Evolutionary conservation across 2,329 filamentous ascomycete genomes (phyloP).

Genomic region (Xylaria digitata): DNA sequence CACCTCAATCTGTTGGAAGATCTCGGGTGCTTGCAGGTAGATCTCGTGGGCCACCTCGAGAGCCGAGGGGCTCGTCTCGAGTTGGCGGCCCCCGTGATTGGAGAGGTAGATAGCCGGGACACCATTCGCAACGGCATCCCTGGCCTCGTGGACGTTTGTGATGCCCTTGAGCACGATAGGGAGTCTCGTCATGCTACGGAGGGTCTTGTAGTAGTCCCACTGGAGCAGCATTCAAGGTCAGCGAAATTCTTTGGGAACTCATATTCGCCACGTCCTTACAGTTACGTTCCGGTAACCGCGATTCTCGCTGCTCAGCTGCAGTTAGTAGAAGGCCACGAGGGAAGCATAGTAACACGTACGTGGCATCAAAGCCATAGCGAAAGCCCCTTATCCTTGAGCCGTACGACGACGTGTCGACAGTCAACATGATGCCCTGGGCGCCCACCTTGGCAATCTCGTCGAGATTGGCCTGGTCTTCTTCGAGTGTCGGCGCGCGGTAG

Average conservation of each 20-base stretch:
- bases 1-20: slow-evolving; percentile 49
- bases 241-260: slow-evolving; percentile 25
- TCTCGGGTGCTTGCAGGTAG: slow-evolving; percentile 44
- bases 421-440: slow-evolving; percentile 40
- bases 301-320: slow-evolving; percentile 5
- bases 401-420: slow-evolving; percentile 36
- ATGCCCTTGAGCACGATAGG: slow-evolving; percentile 48
- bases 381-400: slow-evolving; percentile 20
- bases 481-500: slow-evolving; percentile 19
- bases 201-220: slow-evolving; percentile 47
- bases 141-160: slow-evolving; percentile 51
- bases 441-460: slow-evolving; percentile 35
- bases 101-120: slow-evolving; percentile 50
- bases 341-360: slow-evolving; percentile 2
- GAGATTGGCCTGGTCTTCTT: slow-evolving; percentile 28
- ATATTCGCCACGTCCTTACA: slow-evolving; percentile 9
- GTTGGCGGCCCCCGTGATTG: slow-evolving; percentile 53
- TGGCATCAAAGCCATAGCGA: slow-evolving; percentile 15
- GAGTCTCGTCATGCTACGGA: slow-evolving; percentile 39
- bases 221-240: slow-evolving; percentile 8
- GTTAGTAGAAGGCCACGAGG: slow-evolving; percentile 3
- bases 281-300: slow-evolving; percentile 21
- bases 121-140: slow-evolving; percentile 44
- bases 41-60: slow-evolving; percentile 51
- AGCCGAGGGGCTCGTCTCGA: slow-evolving; percentile 48